A percentile compares a stretch with the other conserved stretches of the same genome.
These are phyloP conservation scores for Colletotrichum eleusines DNA, from an alignment of 2,329 filamentous ascomycete species.

Conservation along the genomic window DNA sequence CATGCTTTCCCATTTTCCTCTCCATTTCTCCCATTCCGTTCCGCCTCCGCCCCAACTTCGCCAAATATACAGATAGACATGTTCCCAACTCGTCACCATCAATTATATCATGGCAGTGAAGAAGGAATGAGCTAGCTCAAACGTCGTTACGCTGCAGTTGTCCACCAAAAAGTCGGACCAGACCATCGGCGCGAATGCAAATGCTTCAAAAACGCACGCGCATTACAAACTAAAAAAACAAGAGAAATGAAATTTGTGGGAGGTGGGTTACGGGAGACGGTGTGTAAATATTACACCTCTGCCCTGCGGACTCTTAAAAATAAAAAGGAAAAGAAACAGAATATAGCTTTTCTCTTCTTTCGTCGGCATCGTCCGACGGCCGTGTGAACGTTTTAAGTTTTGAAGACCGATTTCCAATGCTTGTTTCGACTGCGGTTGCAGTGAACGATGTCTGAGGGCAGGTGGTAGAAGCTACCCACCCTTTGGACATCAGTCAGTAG, in stretches of 20 bases:
- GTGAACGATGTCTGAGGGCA: not conserved
- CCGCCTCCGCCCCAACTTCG: conserved; percentile 19
- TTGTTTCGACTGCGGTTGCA: conserved; percentile 12
- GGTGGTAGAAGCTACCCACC: conserved; percentile 1
- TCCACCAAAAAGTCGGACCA: conserved; percentile 17
- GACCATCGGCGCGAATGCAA: conserved; percentile 29
- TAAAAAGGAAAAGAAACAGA: conserved; percentile 26
- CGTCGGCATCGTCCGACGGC: conserved; percentile 19
- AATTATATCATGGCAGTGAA: conserved; percentile 8
- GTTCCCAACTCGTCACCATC: conserved; percentile 3
- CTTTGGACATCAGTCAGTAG: not conserved
- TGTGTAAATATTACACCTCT: conserved; percentile 36
- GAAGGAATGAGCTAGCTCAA: conserved; percentile 15
- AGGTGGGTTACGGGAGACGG: conserved; percentile 35
- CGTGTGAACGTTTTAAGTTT: conserved; percentile 21
- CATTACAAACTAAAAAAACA: conserved; percentile 12
- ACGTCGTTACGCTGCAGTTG: conserved; percentile 21
- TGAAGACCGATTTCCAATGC: not conserved
- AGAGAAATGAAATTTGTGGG: conserved; percentile 28
- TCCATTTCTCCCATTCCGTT: conserved; percentile 11
- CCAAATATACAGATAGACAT: conserved; percentile 36
- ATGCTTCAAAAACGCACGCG: conserved; percentile 35
- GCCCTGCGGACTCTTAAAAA: conserved; percentile 37
- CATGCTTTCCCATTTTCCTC: conserved; percentile 38
- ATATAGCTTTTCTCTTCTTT: conserved; percentile 28